Evolutionary conservation across 139 green algal species (phyloP), one percentile per base, ranked within the genome.

Genomic region (Auxenochlorella pyrenoidosa): DNA sequence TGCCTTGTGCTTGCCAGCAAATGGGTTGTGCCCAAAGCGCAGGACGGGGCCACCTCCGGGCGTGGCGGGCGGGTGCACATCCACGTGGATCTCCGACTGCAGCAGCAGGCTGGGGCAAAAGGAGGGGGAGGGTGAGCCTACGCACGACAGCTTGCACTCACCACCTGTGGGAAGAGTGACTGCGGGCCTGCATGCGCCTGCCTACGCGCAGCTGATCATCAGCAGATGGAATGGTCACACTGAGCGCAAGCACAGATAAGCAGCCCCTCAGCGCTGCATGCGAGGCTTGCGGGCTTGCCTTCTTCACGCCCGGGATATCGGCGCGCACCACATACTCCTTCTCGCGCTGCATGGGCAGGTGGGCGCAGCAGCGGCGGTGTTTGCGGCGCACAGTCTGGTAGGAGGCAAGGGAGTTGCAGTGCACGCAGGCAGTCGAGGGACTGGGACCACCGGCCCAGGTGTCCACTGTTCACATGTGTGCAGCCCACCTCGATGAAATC

Each of bases 301-400:
- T 88, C 34, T 85, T 76, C 38, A 43, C 73, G 0, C 87, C 87
- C 0, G 87, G 87, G 51, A 90, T 83, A 79, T 90, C 87, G 30
- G 79, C 79, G 1, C 87, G 80, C 36, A 90, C 68, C 12, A 87
- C 32, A 22, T 87, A 90, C 86, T 90, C 86, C 5, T 83, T 87
- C 38, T 87, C 79, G 26, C 86, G 60, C 75, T 83, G 70, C 81
- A 86, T 0, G 44, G 28, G 28, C 5, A 30, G 72, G 38, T 40
- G 24, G 1, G 58, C 0, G 38, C 1, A 18, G 70, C 13, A 41
- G 32, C n/a, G n/a, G n/a, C n/a, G n/a, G n/a, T n/a, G n/a, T n/a
- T n/a, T n/a, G n/a, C n/a, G n/a, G n/a, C n/a, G n/a, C n/a, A n/a
- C n/a, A n/a, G n/a, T n/a, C n/a, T n/a, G 30, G n/a, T 40, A 19